A percentile compares a stretch with the other conserved stretches of the same genome.
These are phyloP conservation scores for Miamiensis avidus DNA, from an alignment of 169 alveolate genomes.

Conservation along the genomic window DNA sequence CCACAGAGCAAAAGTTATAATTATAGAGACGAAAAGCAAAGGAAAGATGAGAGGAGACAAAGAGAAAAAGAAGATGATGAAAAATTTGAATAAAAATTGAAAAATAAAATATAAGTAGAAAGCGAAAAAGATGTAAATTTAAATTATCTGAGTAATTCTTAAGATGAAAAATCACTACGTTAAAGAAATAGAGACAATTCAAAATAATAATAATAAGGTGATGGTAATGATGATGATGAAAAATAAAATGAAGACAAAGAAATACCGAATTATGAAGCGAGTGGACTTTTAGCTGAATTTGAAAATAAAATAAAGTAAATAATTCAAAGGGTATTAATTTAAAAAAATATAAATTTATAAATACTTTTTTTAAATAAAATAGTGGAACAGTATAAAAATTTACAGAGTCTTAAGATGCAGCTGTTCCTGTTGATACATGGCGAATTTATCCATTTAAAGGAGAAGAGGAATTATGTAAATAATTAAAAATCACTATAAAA, in stretches of 20 bases:
- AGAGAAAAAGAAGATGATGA: slow-evolving; percentile 13
- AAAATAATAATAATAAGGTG: no score
- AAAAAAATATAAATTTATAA: background rate
- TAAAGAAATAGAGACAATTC: no score
- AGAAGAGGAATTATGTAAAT: slow-evolving; percentile 46
- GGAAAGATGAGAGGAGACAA: slow-evolving; percentile 23
- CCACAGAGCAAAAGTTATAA: slow-evolving; percentile 21
- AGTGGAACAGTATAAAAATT: slow-evolving; percentile 70
- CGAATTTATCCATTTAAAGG: slow-evolving; percentile 69
- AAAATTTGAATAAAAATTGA: slow-evolving; percentile 54
- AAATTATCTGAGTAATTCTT: no score
- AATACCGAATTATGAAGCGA: background rate
- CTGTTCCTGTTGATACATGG: slow-evolving; percentile 73
- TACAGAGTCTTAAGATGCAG: slow-evolving; percentile 80
- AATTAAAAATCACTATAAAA: background rate
- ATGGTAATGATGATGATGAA: background rate
- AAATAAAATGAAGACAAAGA: background rate
- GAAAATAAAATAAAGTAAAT: background rate
- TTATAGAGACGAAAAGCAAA: slow-evolving; percentile 20
- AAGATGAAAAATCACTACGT: no score
- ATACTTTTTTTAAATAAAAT: background rate
- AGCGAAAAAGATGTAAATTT: no score
- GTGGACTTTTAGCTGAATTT: background rate
- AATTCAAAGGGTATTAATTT: no score
- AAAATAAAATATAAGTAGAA: slow-evolving; percentile 58